Evolutionary conservation across 2,329 filamentous ascomycete species (phyloP).

Genomic region (Westerdykella ornata): DNA sequence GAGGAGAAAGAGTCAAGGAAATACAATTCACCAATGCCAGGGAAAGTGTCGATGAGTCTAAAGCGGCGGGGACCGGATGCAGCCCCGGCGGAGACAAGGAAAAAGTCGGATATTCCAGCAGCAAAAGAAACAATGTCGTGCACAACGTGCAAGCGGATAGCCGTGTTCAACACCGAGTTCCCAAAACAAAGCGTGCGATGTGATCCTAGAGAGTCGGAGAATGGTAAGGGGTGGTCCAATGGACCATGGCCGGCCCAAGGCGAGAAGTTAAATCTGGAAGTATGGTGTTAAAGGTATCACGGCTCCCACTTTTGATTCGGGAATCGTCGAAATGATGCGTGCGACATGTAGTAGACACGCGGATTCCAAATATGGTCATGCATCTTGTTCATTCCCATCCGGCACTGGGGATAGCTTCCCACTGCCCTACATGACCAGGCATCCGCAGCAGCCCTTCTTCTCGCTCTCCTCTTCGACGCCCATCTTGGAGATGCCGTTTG

Average conservation of each 20-base stretch:
- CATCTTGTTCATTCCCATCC: conserved; percentile 15
- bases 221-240: not conserved
- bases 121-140: too few relatives aligned
- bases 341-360: too few relatives aligned
- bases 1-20: not conserved
- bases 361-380: not conserved
- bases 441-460: conserved; percentile 72
- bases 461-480: conserved; percentile 65
- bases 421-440: conserved; percentile 70
- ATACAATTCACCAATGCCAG: not conserved
- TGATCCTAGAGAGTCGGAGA: not conserved
- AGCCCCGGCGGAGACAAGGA: too few relatives aligned
- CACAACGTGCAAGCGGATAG: not conserved
- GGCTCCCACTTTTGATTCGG: too few relatives aligned
- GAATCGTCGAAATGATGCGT: too few relatives aligned
- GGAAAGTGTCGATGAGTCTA: not conserved
- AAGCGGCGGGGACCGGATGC: too few relatives aligned
- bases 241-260: not conserved
- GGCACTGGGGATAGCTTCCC: conserved; percentile 4
- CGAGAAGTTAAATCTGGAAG: too few relatives aligned
- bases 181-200: not conserved
- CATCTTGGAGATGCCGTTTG: conserved; percentile 63
- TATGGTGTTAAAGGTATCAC: too few relatives aligned
- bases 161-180: not conserved
- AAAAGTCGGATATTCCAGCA: too few relatives aligned